These are phyloP conservation scores for Nadsonia commutata DNA, from an alignment of 1,139 yeast species.

Conservation along the genomic window DNA sequence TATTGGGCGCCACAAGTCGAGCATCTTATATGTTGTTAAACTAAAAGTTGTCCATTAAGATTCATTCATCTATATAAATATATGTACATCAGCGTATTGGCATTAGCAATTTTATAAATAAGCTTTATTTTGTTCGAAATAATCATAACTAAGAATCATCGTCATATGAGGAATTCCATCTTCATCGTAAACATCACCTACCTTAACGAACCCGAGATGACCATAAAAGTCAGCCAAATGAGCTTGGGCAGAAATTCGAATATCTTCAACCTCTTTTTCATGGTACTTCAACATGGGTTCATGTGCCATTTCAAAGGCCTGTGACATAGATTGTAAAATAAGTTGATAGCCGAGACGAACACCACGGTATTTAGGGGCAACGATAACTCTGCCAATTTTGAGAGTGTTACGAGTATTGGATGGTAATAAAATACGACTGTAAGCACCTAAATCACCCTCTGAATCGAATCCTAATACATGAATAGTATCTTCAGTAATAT, in stretches of 20 bases:
- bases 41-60: no score
- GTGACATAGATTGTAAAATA: background rate
- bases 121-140: no score
- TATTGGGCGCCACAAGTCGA: no score
- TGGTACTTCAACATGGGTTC: background rate
- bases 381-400: conserved; percentile 8
- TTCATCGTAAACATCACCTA: conserved; percentile 7
- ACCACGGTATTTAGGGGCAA: conserved; percentile 1
- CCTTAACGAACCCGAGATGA: conserved; percentile 8
- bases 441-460: conserved; percentile 5
- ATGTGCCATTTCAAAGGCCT: no score
- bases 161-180: conserved; percentile 12
- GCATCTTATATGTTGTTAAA: no score
- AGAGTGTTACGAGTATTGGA: background rate
- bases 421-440: conserved; percentile 6
- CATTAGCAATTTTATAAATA: no score
- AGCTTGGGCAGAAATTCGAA: conserved; percentile 10
- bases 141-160: conserved; percentile 7
- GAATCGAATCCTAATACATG: conserved; percentile 8
- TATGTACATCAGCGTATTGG: no score
- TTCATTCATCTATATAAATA: no score
- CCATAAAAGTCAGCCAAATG: conserved; percentile 10
- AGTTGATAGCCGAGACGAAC: conserved; percentile 4
- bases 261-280: background rate
- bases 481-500: conserved; percentile 6